A percentile compares a stretch with the other conserved stretches of the same genome.
Evolutionary conservation across 225 moss, liverwort and hornwort genomes (phyloP).

Genomic region (Bryoerythrophyllum caledonicum): DNA sequence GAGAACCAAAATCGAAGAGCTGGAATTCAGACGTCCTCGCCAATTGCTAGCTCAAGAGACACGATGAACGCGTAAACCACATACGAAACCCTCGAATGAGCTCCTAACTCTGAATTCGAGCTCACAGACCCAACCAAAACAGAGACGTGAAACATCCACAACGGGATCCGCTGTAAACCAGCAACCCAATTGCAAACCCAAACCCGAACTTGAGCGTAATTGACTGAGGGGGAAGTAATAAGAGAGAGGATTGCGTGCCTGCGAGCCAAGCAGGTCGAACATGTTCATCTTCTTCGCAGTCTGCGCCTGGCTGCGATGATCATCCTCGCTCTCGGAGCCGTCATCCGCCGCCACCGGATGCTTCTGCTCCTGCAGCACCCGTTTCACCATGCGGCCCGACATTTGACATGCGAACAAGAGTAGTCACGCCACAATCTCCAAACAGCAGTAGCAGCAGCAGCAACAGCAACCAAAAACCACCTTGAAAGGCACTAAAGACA

Average conservation of each 20-base stretch:
- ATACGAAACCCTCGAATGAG: background rate
- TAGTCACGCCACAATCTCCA: too few relatives aligned
- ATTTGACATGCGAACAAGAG: constrained; percentile 27
- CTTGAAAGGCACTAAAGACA: background rate
- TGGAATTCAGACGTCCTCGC: background rate
- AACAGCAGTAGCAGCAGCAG: background rate
- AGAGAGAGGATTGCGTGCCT: constrained; percentile 38
- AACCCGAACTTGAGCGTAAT: background rate
- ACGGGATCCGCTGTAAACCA: background rate
- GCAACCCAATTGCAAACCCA: background rate
- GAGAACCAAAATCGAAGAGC: background rate
- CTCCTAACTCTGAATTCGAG: background rate
- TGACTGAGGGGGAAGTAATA: too few relatives aligned
- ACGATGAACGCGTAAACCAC: background rate
- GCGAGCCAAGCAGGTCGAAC: constrained; percentile 43
- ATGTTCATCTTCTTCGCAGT: constrained; percentile 21
- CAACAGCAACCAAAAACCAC: background rate
- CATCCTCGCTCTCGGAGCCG: constrained; percentile 38
- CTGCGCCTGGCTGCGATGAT: constrained; percentile 39
- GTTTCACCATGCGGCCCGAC: constrained; percentile 76
- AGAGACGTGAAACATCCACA: background rate
- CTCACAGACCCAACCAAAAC: background rate
- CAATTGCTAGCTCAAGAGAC: background rate
- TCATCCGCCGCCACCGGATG: constrained; percentile 11
- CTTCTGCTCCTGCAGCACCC: constrained; percentile 46